Base-by-base conservation (phyloP, 805 yeast species). In the Osmozyma mogii region DNA sequence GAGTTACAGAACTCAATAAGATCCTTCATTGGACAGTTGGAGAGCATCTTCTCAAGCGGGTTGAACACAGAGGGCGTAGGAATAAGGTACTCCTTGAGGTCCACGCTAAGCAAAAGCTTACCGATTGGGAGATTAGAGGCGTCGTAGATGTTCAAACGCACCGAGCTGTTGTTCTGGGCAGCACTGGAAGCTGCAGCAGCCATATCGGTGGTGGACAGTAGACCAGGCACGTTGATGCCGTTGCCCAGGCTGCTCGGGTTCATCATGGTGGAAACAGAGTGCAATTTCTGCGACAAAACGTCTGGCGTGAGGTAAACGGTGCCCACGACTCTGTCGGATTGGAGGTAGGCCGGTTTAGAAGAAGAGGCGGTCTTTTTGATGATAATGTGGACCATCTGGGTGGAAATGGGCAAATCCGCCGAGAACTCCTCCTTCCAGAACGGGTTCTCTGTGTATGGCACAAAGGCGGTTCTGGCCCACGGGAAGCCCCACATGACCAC, bases 391-490 rank as follows among this genome's bases (percentile, higher is more conserved):
- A 75, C 61, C 48, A 61, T 65, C 44, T 65, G 72, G 3, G 76
- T 73, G 25, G 65, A 57, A 5, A 71, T 58, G 0, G 83, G 79
- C 24, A 78, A 57, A 29, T 76, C 72, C n/a, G 81, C 57, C 2
- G 68, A 56, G 46, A 83, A 81, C 25, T 66, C 72, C 45, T 88
- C 95, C 47, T 87, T 74, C 92, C 95, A 88, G 48, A 84, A 84
- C 1, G 94, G 88, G 31, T 67, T 65, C 3, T 32, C 30, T 1
- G 52, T 41, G 26, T 68, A 58, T 21, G 62, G 57, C 0, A 78
- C 78, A 5, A 72, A 61, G 2, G 87, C 78, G 0, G 96, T 84
- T 40, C 85, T 62, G 22, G 82, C 84, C 84, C 89, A 81, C 1
- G 80, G 74, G 27, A 72, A 64, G 12, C 72, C 77, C 80, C 92